Evolutionary conservation across 1,284 basidiomycete species (phyloP).

Genomic region (Inonotus hispidus): DNA sequence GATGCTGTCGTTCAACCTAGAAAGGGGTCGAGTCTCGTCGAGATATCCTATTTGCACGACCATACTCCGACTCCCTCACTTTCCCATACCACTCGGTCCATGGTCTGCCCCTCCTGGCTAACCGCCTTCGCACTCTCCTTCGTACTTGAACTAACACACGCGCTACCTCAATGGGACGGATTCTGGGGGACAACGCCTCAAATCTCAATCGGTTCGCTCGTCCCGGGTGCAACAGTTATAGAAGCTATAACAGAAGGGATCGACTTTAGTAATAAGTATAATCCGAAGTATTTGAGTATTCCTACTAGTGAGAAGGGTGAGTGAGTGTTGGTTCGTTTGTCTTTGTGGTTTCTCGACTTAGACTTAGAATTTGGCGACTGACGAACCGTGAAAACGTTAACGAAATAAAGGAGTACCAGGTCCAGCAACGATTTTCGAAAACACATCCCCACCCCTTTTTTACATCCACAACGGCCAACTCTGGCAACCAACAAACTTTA

Average conservation of each 20-base stretch:
- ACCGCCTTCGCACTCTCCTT: background rate
- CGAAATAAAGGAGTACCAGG: slow-evolving; percentile 27
- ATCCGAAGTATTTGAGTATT: slow-evolving; percentile 37
- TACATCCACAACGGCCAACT: slow-evolving; percentile 48
- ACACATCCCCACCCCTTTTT: slow-evolving; percentile 40
- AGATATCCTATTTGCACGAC: background rate
- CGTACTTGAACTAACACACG: slow-evolving; percentile 14
- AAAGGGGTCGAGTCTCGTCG: no score
- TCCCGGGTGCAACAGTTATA: slow-evolving; percentile 43
- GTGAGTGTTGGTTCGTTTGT: no score
- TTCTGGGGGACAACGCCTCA: slow-evolving; percentile 29
- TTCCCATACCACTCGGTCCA: background rate
- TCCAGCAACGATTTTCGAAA: slow-evolving; percentile 28
- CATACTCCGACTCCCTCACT: background rate
- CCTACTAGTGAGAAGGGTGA: slow-evolving; percentile 12
- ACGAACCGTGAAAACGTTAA: no score
- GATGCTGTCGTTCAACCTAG: background rate
- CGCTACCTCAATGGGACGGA: slow-evolving; percentile 43
- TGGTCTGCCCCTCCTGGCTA: background rate
- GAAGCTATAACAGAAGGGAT: slow-evolving; percentile 36
- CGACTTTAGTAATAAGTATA: slow-evolving; percentile 10
- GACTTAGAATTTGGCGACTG: no score
- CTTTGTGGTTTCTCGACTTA: no score
- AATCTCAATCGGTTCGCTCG: slow-evolving; percentile 42
- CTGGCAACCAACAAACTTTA: slow-evolving; percentile 51